Evolutionary conservation across 2,329 filamentous ascomycete genomes (phyloP).

Genomic region (Triangularia setosa): DNA sequence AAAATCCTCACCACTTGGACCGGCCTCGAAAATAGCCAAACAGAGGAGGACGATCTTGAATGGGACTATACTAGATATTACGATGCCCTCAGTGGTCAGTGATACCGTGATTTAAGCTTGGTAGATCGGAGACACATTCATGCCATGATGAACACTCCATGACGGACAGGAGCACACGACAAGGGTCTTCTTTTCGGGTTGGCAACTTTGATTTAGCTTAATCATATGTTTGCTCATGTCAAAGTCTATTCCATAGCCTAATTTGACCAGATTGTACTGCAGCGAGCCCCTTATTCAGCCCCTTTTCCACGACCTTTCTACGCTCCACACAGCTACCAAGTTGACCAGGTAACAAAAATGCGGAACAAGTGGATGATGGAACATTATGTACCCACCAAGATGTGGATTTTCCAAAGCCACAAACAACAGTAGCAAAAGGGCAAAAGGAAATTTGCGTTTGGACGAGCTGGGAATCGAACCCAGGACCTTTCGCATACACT

Average conservation of each 20-base stretch:
- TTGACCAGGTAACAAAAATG: neutral
- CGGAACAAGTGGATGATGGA: neutral
- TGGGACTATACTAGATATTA: neutral
- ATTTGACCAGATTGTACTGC: neutral
- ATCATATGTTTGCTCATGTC: neutral
- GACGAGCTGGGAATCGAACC: constrained; percentile 2
- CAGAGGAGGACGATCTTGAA: neutral
- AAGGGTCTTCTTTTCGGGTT: neutral
- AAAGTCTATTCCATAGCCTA: neutral
- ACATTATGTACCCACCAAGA: neutral
- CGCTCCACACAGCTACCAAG: neutral
- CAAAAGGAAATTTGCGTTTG: neutral
- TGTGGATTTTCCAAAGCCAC: neutral
- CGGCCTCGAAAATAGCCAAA: neutral
- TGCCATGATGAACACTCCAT: neutral
- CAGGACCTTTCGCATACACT: neutral
- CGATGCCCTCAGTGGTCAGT: no score
- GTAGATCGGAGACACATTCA: no score
- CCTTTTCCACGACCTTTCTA: neutral
- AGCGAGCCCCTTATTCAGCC: neutral
- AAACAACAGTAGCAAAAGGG: neutral
- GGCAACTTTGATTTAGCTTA: neutral
- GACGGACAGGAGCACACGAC: neutral
- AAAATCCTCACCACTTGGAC: neutral
- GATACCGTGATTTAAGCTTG: no score